A percentile compares a stretch with the other conserved stretches of the same genome.
Evolutionary conservation across 768 basidiomycete genomes (phyloP).

Genomic region (Rhodotorula paludigena): DNA sequence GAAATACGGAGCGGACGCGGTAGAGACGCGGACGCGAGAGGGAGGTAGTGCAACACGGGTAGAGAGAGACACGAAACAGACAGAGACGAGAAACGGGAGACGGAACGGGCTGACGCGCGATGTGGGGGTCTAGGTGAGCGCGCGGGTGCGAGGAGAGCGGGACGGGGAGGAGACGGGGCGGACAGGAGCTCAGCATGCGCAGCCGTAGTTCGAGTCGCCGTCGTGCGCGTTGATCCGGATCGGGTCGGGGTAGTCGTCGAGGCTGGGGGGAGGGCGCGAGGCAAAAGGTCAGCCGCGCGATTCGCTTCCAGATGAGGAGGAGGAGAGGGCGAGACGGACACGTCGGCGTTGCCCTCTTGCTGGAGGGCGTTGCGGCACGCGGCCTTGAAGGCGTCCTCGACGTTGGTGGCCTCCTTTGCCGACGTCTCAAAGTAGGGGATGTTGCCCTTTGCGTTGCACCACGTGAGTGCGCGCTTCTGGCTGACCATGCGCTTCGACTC

Average conservation of each 20-base stretch:
- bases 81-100: too few relatives aligned
- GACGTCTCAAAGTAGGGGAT: conserved; percentile 99
- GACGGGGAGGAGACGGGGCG: neutral
- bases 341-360: conserved; percentile 91
- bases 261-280: conserved; percentile 53
- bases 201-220: conserved; percentile 88
- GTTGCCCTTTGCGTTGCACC: conserved; percentile 99
- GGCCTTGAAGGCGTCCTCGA: conserved; percentile 98
- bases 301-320: neutral
- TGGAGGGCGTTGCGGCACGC: conserved; percentile 99
- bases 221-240: conserved; percentile 93
- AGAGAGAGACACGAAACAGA: too few relatives aligned
- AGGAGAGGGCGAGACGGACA: conserved; percentile 55
- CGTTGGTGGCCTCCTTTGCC: conserved; percentile 99
- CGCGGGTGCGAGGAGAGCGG: neutral
- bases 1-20: too few relatives aligned
- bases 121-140: neutral
- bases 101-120: too few relatives aligned
- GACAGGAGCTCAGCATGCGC: conserved; percentile 50
- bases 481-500: conserved; percentile 98
- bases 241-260: conserved; percentile 97
- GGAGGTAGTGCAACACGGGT: too few relatives aligned
- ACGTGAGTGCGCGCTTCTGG: conserved; percentile 99
- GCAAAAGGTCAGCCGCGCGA: neutral
- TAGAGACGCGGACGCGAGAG: too few relatives aligned